Conservation (phyloP, 345 rosid genomes). For the Firmiana major region DNA sequence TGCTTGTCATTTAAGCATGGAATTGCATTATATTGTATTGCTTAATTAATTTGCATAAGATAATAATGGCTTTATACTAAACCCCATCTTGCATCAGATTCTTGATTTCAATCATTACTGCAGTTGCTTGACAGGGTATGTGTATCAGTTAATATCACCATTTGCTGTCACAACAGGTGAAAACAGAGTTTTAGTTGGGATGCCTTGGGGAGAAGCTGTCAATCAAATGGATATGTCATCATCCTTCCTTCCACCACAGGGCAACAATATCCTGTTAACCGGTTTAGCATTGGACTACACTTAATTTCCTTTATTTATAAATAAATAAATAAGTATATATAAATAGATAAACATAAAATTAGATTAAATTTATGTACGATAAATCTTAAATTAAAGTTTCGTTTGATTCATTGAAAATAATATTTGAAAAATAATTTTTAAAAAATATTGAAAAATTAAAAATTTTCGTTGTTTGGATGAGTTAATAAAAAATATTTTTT, state of each 20-base stretch:
- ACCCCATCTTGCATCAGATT: constrained; percentile 11
- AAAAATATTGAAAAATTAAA: no score
- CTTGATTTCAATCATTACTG: constrained; percentile 16
- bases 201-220: constrained; percentile 4
- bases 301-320: no score
- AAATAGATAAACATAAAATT: no score
- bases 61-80: constrained; percentile 8
- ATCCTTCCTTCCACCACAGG: constrained; percentile 2
- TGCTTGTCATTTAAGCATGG: constrained; percentile 35
- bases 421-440: no score
- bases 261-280: not conserved
- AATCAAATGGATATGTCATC: not conserved
- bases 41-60: constrained; percentile 8
- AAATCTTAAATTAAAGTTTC: no score
- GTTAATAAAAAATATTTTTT: no score
- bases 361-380: no score
- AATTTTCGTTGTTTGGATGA: no score
- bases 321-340: no score
- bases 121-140: constrained; percentile 6
- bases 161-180: not conserved
- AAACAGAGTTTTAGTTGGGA: not conserved
- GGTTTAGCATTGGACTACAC: no score
- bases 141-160: not conserved
- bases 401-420: no score
- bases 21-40: not conserved